These are phyloP conservation scores for Suillus clintonianus DNA, from an alignment of 768 basidiomycete species.

Conservation along the genomic window DNA sequence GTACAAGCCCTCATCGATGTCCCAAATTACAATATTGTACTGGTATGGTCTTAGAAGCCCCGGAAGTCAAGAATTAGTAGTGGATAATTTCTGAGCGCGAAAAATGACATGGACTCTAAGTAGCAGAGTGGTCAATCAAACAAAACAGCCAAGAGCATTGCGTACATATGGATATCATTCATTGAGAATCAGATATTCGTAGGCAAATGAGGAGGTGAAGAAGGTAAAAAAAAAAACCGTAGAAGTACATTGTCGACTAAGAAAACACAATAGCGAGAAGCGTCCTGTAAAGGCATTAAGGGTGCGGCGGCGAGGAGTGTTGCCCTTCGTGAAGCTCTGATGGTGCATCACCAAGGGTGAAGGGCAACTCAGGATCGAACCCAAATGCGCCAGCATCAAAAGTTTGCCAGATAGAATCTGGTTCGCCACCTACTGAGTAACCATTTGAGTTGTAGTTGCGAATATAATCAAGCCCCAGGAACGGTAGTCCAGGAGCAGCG, in stretches of 20 bases:
- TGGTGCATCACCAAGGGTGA: conserved; percentile 48
- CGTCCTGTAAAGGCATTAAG: conserved; percentile 11
- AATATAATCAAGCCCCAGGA: conserved; percentile 82
- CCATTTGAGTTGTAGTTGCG: conserved; percentile 67
- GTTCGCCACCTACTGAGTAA: conserved; percentile 33
- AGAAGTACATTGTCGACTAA: conserved; percentile 13
- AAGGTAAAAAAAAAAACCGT: conserved; percentile 13
- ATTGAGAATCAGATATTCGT: background rate
- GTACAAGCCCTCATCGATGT: background rate
- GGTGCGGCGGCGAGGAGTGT: conserved; percentile 27
- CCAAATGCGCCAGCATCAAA: conserved; percentile 77
- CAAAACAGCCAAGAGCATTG: background rate
- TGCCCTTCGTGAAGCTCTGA: conserved; percentile 30
- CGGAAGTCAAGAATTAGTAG: conserved; percentile 23
- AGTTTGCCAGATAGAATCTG: conserved; percentile 52
- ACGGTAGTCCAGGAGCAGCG: conserved; percentile 74
- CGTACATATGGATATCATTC: conserved; percentile 34
- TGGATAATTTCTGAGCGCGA: conserved; percentile 21
- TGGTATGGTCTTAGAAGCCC: background rate
- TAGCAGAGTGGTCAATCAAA: conserved; percentile 16
- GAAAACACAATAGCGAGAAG: background rate
- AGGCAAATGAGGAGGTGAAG: background rate
- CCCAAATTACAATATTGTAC: background rate
- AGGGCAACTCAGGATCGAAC: conserved; percentile 76
- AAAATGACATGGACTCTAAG: conserved; percentile 18